Evolutionary conservation across 129 eudicot species (phyloP), one percentile per base, ranked within the genome.

Genomic region (Logfia minima): DNA sequence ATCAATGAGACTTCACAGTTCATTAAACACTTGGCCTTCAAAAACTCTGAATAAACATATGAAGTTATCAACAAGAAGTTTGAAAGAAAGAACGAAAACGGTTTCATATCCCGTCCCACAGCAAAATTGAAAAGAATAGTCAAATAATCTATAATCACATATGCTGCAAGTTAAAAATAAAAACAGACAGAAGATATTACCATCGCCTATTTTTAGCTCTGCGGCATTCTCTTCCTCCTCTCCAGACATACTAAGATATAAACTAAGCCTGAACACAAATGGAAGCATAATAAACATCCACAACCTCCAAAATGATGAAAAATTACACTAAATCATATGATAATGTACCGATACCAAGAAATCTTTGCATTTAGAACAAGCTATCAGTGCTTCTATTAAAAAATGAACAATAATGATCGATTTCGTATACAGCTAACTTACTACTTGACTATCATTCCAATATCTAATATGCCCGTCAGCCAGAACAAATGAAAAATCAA

Each of bases 181-280:
- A 37, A 77, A 18, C 28, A 51, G 48, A 14, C 55, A 48, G n/a
- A 48, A 68, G 41, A 23, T 6, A 43, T 5, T 83, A 92, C 97
- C 97, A 77, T 95, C 99, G 37, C 96, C 97, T 48, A 95, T 87
- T 85, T 95, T 91, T 19, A 95, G 90, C 83, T 95, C 99, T 14
- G 99, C 92, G 8, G 99, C 97, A 84, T 95, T 92, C 72, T 95
- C 99, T 80, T 95, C 97, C 83, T 95, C 99, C 79, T 95, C 97
- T 17, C 80, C 90, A 6, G 98, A 90, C 98, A 93, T 93, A 24
- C 16, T 88, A 23, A 60, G 19, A 34, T 60, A 32, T 76, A 16
- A 34, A 4, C 18, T 37, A 28, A 76, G 21, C 79, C 84, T 84
- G 65, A 76, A 31, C 58, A 77, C 7, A 45, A 3, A 68, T 67